These are phyloP conservation scores for Neophaeococcomyces aloes DNA, from an alignment of 2,329 filamentous ascomycete genomes.

Conservation along the genomic window DNA sequence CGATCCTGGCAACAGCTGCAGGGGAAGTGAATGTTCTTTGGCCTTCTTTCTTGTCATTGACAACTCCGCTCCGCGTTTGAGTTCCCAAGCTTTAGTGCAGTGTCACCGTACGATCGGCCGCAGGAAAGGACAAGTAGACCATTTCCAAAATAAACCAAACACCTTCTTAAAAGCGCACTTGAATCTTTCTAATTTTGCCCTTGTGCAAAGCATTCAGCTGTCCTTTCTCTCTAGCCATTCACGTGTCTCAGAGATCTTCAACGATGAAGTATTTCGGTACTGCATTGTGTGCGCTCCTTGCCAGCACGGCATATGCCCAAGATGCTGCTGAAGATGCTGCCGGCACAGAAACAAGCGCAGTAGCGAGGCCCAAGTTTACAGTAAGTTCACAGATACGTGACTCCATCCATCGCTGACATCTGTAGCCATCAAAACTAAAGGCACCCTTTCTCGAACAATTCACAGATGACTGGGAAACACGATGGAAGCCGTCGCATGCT, in stretches of 20 bases:
- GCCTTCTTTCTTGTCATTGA: constrained; percentile 3
- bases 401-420: constrained; percentile 4
- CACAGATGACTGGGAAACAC: constrained; percentile 84
- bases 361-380: constrained; percentile 71
- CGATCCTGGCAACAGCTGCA: neutral
- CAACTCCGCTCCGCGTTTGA: constrained; percentile 5
- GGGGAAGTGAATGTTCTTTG: constrained; percentile 2
- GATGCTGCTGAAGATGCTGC: constrained; percentile 61
- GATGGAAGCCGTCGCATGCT: constrained; percentile 91
- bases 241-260: constrained; percentile 64
- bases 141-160: neutral
- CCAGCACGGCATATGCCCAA: constrained; percentile 55
- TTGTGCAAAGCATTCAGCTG: constrained; percentile 5
- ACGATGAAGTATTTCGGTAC: constrained; percentile 58
- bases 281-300: constrained; percentile 55
- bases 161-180: neutral
- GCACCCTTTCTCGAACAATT: constrained; percentile 97
- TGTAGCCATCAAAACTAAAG: constrained; percentile 74
- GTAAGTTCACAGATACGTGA: constrained; percentile 43
- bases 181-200: neutral
- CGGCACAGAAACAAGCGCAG: constrained; percentile 46
- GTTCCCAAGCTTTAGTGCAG: constrained; percentile 6
- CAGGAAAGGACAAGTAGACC: constrained; percentile 9
- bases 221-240: constrained; percentile 12
- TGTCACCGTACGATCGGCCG: neutral